Conservation (phyloP, 2,329 filamentous ascomycete species). For the Verticillium isaacii region DNA sequence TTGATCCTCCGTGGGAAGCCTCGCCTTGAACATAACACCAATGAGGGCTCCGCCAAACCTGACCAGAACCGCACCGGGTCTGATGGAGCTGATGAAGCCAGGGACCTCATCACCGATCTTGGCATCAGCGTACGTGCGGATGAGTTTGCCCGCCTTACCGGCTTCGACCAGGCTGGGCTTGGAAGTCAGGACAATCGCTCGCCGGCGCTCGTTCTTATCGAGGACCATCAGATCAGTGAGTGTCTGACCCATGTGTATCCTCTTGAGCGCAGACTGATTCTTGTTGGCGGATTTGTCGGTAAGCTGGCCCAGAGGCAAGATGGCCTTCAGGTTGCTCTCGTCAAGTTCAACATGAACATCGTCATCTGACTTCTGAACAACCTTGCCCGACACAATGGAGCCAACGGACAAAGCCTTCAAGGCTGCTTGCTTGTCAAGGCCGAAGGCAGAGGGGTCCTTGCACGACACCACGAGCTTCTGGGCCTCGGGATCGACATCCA, state of each 20-base stretch:
- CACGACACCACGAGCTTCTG: conserved; percentile 82
- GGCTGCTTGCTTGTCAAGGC: conserved; percentile 68
- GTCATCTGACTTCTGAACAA: conserved; percentile 75
- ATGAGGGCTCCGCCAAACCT: conserved; percentile 76
- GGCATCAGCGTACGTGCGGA: conserved; percentile 68
- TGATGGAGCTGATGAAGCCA: conserved; percentile 84
- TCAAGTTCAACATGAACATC: conserved; percentile 73
- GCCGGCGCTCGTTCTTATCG: conserved; percentile 76
- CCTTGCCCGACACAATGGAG: conserved; percentile 69
- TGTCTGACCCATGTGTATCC: conserved; percentile 78
- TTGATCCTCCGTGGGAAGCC: conserved; percentile 67
- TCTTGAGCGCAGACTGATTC: conserved; percentile 70
- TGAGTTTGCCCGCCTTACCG: conserved; percentile 64
- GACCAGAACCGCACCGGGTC: conserved; percentile 77
- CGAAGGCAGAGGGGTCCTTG: conserved; percentile 79
- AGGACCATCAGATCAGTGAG: conserved; percentile 78
- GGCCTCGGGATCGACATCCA: conserved; percentile 69
- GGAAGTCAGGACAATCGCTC: conserved; percentile 70
- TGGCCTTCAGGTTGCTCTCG: conserved; percentile 70
- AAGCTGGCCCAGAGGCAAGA: conserved; percentile 72
- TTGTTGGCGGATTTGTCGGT: conserved; percentile 81
- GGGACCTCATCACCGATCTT: conserved; percentile 63
- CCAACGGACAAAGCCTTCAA: conserved; percentile 72
- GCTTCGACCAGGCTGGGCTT: conserved; percentile 80
- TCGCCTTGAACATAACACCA: conserved; percentile 74